phyloP scores from a whole-genome alignment of 257 asterid species.

The Jaltomata sinuosa region DNA sequence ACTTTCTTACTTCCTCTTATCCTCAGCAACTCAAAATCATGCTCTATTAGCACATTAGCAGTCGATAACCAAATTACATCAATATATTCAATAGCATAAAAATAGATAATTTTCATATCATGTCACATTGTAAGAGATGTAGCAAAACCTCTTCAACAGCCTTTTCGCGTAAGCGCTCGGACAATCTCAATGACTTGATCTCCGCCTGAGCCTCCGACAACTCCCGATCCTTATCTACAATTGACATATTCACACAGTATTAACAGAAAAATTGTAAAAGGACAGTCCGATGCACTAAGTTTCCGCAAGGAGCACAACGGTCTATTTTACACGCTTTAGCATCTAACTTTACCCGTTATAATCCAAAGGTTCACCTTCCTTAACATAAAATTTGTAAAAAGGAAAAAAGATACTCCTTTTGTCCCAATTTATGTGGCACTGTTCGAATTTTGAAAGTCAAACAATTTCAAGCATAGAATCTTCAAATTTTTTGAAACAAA shows the following conservation, averaged over 20 bases:
- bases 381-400: background rate
- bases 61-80: background rate
- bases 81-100: background rate
- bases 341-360: no score
- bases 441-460: no score
- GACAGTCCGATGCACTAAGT: no score
- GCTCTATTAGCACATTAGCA: background rate
- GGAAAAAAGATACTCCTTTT: no score
- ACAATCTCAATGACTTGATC: slow-evolving; percentile 70
- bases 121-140: background rate
- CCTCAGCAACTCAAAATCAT: background rate
- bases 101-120: background rate
- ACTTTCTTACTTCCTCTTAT: background rate
- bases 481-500: no score
- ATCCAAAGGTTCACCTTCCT: no score
- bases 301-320: no score
- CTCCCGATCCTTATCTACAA: slow-evolving; percentile 78
- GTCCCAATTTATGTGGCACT: no score
- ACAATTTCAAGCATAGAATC: no score
- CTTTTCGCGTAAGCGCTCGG: slow-evolving; percentile 78
- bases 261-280: background rate
- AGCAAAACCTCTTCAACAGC: slow-evolving; percentile 86
- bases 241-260: background rate
- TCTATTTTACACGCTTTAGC: no score
- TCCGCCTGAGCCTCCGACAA: slow-evolving; percentile 73